Conservation (phyloP, 2,329 filamentous ascomycete species). For the Bipolaris oryzae region DNA sequence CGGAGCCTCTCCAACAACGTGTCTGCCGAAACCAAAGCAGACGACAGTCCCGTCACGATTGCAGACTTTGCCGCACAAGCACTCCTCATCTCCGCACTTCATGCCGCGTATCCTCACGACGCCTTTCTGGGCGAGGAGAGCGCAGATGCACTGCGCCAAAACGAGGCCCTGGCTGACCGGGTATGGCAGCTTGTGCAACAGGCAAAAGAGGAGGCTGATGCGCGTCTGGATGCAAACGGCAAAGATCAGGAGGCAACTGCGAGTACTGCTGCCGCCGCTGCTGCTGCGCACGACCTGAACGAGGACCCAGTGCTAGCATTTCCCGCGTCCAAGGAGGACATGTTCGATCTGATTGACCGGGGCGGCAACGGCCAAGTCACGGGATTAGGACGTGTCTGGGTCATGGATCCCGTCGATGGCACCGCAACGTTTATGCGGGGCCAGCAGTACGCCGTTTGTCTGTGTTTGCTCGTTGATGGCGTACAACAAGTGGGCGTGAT, state of each 20-base stretch:
- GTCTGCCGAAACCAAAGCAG: slow-evolving; percentile 61
- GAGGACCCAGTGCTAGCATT: slow-evolving; percentile 24
- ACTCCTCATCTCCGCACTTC: slow-evolving; percentile 63
- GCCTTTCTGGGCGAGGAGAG: slow-evolving; percentile 68
- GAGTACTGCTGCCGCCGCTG: slow-evolving; percentile 5
- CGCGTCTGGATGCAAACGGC: slow-evolving; percentile 31
- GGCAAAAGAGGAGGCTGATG: slow-evolving; percentile 37
- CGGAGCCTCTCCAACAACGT: slow-evolving; percentile 54
- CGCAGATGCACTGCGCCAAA: slow-evolving; percentile 58
- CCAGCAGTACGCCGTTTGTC: slow-evolving; percentile 67
- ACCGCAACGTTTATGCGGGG: slow-evolving; percentile 66
- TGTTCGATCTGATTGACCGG: slow-evolving; percentile 67
- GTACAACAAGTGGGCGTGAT: slow-evolving; percentile 64
- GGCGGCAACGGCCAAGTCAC: slow-evolving; percentile 61
- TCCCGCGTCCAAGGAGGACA: slow-evolving; percentile 58
- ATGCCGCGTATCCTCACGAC: slow-evolving; percentile 60
- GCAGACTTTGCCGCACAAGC: slow-evolving; percentile 70
- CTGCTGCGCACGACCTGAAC: not conserved
- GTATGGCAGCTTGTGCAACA: slow-evolving; percentile 62
- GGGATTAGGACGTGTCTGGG: slow-evolving; percentile 59
- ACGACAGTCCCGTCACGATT: slow-evolving; percentile 66
- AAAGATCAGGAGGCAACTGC: slow-evolving; percentile 30
- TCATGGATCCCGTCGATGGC: slow-evolving; percentile 69
- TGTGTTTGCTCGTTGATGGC: slow-evolving; percentile 64
- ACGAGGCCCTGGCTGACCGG: slow-evolving; percentile 56